Conservation (phyloP, 1,284 basidiomycete species). For the Heimioporus retisporus region DNA sequence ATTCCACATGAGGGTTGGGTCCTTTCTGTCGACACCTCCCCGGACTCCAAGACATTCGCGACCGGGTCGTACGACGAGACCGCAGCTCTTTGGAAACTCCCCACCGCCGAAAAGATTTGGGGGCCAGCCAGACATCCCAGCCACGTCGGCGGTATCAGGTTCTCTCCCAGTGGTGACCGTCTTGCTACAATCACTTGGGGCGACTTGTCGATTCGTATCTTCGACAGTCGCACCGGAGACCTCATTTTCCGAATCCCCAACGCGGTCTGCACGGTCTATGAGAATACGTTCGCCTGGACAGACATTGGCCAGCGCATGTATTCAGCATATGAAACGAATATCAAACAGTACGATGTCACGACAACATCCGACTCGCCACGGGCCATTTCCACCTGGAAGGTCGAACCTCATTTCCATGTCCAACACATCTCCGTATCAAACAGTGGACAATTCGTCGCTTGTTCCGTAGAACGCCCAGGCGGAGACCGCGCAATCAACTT, state of each 20-base stretch:
- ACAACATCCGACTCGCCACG: background rate
- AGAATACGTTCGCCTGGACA: slow-evolving; percentile 12
- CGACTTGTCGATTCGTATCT: slow-evolving; percentile 8
- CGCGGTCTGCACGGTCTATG: background rate
- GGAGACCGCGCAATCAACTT: background rate
- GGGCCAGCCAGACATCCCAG: slow-evolving; percentile 11
- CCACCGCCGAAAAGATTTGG: slow-evolving; percentile 1
- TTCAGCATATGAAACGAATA: slow-evolving; percentile 4
- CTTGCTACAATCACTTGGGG: slow-evolving; percentile 13
- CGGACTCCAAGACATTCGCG: slow-evolving; percentile 15
- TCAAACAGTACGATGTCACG: slow-evolving; percentile 8
- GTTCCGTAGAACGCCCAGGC: slow-evolving; percentile 5
- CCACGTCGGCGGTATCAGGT: slow-evolving; percentile 9
- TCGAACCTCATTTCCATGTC: slow-evolving; percentile 7
- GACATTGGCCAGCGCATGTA: slow-evolving; percentile 13
- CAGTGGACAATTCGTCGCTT: slow-evolving; percentile 15
- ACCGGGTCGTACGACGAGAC: slow-evolving; percentile 16
- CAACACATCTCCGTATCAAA: slow-evolving; percentile 8
- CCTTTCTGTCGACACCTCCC: slow-evolving; percentile 15
- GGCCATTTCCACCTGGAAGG: slow-evolving; percentile 5
- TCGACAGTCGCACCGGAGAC: slow-evolving; percentile 8
- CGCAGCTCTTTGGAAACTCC: slow-evolving; percentile 7
- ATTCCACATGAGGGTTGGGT: slow-evolving; percentile 13
- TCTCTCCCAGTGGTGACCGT: slow-evolving; percentile 14
- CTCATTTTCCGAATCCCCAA: slow-evolving; percentile 8